Conservation (phyloP, 495 filamentous ascomycete genomes). For the Neurospora intermedia region DNA sequence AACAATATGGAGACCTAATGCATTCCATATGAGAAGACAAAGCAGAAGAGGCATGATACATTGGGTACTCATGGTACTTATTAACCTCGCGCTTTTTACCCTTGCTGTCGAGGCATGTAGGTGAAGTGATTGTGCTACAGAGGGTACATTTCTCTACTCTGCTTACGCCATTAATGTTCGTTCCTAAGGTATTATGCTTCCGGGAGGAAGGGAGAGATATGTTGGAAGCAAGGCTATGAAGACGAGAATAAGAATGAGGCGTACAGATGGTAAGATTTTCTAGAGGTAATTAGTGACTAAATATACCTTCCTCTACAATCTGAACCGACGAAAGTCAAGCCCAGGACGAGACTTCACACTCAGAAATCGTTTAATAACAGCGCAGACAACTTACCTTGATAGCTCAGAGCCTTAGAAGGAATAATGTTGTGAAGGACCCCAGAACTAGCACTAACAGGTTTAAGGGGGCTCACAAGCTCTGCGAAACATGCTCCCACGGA, state of each 20-base stretch:
- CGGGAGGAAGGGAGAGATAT: background rate
- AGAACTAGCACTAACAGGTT: no score
- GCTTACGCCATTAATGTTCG: background rate
- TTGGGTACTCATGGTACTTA: no score
- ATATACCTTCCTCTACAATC: no score
- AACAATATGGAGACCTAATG: background rate
- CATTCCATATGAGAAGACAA: background rate
- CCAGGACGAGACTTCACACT: no score
- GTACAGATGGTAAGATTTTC: no score
- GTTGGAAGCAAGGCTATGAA: background rate
- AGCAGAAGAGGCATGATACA: background rate
- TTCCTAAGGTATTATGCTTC: background rate
- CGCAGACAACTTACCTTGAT: no score
- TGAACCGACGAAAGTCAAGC: no score
- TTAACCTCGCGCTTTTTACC: background rate
- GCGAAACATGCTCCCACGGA: background rate
- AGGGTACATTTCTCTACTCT: background rate
- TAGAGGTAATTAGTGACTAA: no score
- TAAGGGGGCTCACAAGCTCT: background rate
- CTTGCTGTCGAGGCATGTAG: background rate
- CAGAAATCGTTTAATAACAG: no score
- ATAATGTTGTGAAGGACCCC: no score
- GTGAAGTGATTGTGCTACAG: background rate
- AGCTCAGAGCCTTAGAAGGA: no score
- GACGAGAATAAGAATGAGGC: no score